A percentile compares a stretch with the other conserved stretches of the same genome.
phyloP scores from a whole-genome alignment of 768 basidiomycete species.

The Termitomyces sp. region DNA sequence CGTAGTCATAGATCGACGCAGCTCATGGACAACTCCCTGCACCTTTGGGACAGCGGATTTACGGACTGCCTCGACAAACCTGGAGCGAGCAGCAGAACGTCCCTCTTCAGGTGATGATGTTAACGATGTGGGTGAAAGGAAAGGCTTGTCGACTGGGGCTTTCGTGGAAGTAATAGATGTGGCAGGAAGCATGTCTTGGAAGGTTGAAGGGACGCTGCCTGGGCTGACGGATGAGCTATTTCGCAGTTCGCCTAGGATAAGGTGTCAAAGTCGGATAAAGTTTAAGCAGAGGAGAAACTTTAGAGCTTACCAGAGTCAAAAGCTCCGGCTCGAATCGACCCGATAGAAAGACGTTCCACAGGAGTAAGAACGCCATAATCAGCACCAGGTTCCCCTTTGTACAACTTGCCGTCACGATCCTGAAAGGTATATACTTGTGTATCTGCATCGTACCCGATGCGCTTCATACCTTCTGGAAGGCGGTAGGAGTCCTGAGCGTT shows the following conservation, averaged over 20 bases:
- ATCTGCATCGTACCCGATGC: slow-evolving; percentile 56
- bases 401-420: slow-evolving; percentile 43
- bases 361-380: slow-evolving; percentile 44
- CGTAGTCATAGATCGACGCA: slow-evolving; percentile 40
- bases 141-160: slow-evolving; percentile 19
- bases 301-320: slow-evolving; percentile 25
- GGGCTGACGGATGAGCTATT: slow-evolving; percentile 6
- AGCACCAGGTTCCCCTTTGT: slow-evolving; percentile 43
- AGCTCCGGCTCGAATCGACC: slow-evolving; percentile 22
- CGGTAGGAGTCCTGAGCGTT: slow-evolving; percentile 33
- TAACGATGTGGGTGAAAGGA: slow-evolving; percentile 2
- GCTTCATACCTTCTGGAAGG: slow-evolving; percentile 46
- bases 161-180: slow-evolving; percentile 42
- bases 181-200: slow-evolving; percentile 47
- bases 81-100: slow-evolving; percentile 9
- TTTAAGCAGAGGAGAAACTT: background rate
- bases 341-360: slow-evolving; percentile 23
- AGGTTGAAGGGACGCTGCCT: slow-evolving; percentile 30
- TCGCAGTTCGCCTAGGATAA: slow-evolving; percentile 8
- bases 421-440: slow-evolving; percentile 48
- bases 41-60: slow-evolving; percentile 39
- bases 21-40: slow-evolving; percentile 32
- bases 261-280: background rate
- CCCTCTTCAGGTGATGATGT: slow-evolving; percentile 8
- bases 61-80: slow-evolving; percentile 30